phyloP scores from a whole-genome alignment of 2,329 filamentous ascomycete genomes.

The Falciphora oryzae region DNA sequence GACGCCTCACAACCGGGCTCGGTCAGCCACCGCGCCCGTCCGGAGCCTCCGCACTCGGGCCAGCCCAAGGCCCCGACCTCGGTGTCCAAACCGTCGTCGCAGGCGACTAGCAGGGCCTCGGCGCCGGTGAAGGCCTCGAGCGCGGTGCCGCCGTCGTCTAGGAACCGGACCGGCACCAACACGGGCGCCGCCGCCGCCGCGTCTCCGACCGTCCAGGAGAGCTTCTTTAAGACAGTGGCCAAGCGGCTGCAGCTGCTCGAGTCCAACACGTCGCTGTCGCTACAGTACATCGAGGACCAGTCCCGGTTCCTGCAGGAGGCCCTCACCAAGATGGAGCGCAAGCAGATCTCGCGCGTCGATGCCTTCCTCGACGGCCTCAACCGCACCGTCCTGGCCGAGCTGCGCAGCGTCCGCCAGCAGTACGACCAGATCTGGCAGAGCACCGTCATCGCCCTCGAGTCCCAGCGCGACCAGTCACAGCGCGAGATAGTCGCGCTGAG shows the following conservation, averaged over 20 bases:
- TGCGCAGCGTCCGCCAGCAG: conserved; percentile 71
- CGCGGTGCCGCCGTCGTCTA: conserved; percentile 18
- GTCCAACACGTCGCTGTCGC: conserved; percentile 82
- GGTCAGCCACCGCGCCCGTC: neutral
- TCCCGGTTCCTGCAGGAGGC: conserved; percentile 85
- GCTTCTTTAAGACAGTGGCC: conserved; percentile 94
- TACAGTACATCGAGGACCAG: conserved; percentile 96
- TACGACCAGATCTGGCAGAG: conserved; percentile 98
- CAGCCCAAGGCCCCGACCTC: conserved; percentile 8
- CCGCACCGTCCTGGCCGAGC: conserved; percentile 74
- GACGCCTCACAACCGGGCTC: neutral
- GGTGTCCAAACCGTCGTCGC: conserved; percentile 9
- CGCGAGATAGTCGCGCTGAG: conserved; percentile 79
- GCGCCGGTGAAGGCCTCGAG: conserved; percentile 17
- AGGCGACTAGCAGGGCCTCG: conserved; percentile 22
- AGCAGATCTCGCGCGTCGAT: conserved; percentile 77
- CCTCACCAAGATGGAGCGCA: conserved; percentile 79
- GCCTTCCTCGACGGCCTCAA: conserved; percentile 83
- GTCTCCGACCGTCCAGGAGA: conserved; percentile 86
- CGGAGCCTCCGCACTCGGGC: conserved; percentile 5
- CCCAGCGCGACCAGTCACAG: conserved; percentile 78
- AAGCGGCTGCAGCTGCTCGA: conserved; percentile 90
- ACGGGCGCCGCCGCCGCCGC: conserved; percentile 37
- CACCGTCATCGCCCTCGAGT: conserved; percentile 85
- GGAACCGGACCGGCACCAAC: conserved; percentile 24